Base-by-base conservation (phyloP, 176 grass and related monocot species). In the Carex scoparia region DNA sequence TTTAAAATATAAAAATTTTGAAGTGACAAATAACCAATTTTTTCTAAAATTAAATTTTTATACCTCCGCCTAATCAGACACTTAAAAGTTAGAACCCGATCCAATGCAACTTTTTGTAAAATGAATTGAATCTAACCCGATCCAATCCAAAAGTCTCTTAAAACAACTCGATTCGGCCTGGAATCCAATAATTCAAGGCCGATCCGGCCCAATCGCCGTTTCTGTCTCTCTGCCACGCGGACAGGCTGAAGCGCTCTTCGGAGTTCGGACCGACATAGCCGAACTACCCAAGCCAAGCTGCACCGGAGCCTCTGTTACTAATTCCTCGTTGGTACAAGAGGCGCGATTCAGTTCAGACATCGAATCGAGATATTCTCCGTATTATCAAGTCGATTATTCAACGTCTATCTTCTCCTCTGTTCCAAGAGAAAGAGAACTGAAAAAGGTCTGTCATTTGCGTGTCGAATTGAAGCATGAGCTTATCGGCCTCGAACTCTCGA, bases 381-480 rank as follows among this genome's bases (percentile, higher is more conserved):
- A 6, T 60, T n/a, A 60, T 60, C 0, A 7, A 46, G 42, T 60
- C 4, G 58, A n/a, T 18, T 18, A 77, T 77, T 77, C 72, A 51
- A 31, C 33, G 46, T 49, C 7, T 38, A 1, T 81, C 38, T 11
- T 81, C 79, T 58, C 54, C 5, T 61, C 54, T 12, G 49, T 48
- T 53, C 9, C 32, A 42, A 65, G 18, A 46, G 57, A 28, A 3
- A 44, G 14, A 80, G 7, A 37, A 48, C 10, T 30, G 32, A 37
- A 32, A 81, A 65, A 81, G 60, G 11, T 38, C n/a, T 48, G 61
- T 27, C 55, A 13, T 61, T 80, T 40, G 12, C 56, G 49, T 56
- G 55, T 30, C 35, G 55, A 38, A 60, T 62, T 82, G 61, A 83
- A 83, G 80, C 59, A 83, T 83, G 80, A 83, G 58, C 57, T 38